Evolutionary conservation across 2,329 filamentous ascomycete species (phyloP), one percentile per base, ranked within the genome.

Genomic region (Akanthomyces lecanii): DNA sequence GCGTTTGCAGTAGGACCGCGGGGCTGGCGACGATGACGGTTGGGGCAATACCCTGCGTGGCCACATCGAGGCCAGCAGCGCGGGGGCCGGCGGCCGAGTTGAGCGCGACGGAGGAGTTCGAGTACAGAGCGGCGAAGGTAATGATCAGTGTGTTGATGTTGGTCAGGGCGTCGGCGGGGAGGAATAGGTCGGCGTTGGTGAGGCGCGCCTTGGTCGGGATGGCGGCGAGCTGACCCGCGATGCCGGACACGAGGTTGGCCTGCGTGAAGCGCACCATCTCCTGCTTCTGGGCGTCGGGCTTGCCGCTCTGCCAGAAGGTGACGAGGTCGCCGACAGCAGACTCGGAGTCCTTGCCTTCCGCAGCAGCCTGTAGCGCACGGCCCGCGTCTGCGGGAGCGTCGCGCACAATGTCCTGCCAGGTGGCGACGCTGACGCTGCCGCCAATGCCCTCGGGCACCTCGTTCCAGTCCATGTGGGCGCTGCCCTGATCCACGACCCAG

Each of bases 391-490:
- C 76, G 21, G 86, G 85, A 67, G 83, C 82, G 65, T 95, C 90
- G 67, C 89, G 85, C 30, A 97, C 79, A 60, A 98, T 84, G 64
- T 97, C 91, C 71, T 96, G 91, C 93, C 94, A 99, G 16, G 94
- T 95, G n/a, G 88, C 85, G 18, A 97, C 90, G 62, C 90, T 90
- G 65, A 96, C 81, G 65, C 83, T 87, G 63, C 89, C 85, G 18
- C 89, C 89, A 63, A 89, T 88, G 58, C 90, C 89, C 71, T 89
- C 85, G 12, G 93, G 92, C 2, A 93, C 85, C 72, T 94, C 91
- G 69, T 91, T 93, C 93, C 94, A 99, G 76, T 97, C 93, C 83
- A 99, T 89, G 73, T 98, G 94, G 69, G 87, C 86, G 78, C 88
- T 97, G 48, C 92, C 92, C 71, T 92, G 85, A 70, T 97, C 94